Evolutionary conservation across 2,329 filamentous ascomycete species (phyloP).

Genomic region (Dryadomyces quercus-mongolicae): DNA sequence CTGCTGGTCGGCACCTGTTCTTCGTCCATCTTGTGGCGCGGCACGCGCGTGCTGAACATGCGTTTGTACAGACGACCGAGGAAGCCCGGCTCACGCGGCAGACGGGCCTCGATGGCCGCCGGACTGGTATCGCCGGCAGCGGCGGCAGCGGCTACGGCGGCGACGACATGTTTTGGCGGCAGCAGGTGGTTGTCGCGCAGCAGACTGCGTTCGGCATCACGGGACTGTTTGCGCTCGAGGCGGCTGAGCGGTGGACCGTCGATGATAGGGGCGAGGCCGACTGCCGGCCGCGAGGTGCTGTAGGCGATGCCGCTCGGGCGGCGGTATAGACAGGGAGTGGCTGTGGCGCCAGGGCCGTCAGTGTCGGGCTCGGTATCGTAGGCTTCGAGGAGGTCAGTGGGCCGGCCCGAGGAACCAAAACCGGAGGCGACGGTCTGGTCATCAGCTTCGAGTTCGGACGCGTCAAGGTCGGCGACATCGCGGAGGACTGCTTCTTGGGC

Average conservation of each 20-base stretch:
- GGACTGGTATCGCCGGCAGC: too few relatives aligned
- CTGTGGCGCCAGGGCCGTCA: slow-evolving; percentile 20
- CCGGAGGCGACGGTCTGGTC: background rate
- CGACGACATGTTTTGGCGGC: slow-evolving; percentile 42
- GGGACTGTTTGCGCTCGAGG: slow-evolving; percentile 42
- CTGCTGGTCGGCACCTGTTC: slow-evolving; percentile 50
- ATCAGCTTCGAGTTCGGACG: slow-evolving; percentile 31
- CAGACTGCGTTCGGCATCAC: slow-evolving; percentile 47
- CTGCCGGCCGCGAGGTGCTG: slow-evolving; percentile 56
- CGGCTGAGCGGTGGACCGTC: slow-evolving; percentile 38
- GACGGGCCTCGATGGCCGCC: background rate
- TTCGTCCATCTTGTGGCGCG: slow-evolving; percentile 24
- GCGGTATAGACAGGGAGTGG: slow-evolving; percentile 48
- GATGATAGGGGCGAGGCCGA: slow-evolving; percentile 42
- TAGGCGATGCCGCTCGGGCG: slow-evolving; percentile 67
- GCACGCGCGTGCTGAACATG: slow-evolving; percentile 45
- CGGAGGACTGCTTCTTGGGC: slow-evolving; percentile 53
- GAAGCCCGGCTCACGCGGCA: slow-evolving; percentile 15
- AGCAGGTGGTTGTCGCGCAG: slow-evolving; percentile 53
- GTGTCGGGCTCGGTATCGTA: slow-evolving; percentile 25
- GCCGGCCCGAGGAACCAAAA: background rate
- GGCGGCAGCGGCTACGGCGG: slow-evolving; percentile 3
- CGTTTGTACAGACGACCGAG: slow-evolving; percentile 26
- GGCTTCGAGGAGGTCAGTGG: slow-evolving; percentile 11
- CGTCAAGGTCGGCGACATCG: slow-evolving; percentile 53